Conservation (phyloP, 2,329 filamentous ascomycete species). For the Dactylonectria macrodidyma region DNA sequence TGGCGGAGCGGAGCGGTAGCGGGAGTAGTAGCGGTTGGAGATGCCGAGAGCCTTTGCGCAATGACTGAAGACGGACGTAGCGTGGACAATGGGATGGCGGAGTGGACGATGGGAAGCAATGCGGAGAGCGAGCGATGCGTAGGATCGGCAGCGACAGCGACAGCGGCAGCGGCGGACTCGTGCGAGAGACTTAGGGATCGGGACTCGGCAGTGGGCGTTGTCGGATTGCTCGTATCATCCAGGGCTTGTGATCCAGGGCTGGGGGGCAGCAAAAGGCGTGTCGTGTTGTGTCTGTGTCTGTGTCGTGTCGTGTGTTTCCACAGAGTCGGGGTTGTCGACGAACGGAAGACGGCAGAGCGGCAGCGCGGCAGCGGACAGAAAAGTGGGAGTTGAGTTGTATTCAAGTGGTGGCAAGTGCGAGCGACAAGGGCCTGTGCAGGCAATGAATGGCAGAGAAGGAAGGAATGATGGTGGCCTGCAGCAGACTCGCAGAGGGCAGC, state of each 20-base stretch:
- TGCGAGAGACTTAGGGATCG: conserved; percentile 19
- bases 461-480: conserved; percentile 27
- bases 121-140: conserved; percentile 4
- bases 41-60: conserved; percentile 29
- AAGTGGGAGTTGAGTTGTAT: conserved; percentile 8
- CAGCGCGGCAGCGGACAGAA: conserved; percentile 8
- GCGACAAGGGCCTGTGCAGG: conserved; percentile 10
- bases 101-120: not conserved
- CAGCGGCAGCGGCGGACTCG: conserved; percentile 19
- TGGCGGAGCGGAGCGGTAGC: not conserved
- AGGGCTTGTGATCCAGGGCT: not conserved
- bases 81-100: not conserved
- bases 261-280: conserved; percentile 3
- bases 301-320: conserved; percentile 1
- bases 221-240: conserved; percentile 23
- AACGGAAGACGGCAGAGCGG: conserved; percentile 14
- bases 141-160: conserved; percentile 11
- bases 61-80: not conserved
- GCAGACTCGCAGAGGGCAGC: conserved; percentile 13
- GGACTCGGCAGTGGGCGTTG: conserved; percentile 26
- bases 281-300: conserved; percentile 5
- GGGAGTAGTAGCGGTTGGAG: conserved; percentile 7
- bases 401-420: conserved; percentile 17
- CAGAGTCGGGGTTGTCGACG: conserved; percentile 9
- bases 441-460: conserved; percentile 9